Evolutionary conservation across 345 rosid species (phyloP), one percentile per base, ranked within the genome.

Genomic region (Melastoma malabathricum): DNA sequence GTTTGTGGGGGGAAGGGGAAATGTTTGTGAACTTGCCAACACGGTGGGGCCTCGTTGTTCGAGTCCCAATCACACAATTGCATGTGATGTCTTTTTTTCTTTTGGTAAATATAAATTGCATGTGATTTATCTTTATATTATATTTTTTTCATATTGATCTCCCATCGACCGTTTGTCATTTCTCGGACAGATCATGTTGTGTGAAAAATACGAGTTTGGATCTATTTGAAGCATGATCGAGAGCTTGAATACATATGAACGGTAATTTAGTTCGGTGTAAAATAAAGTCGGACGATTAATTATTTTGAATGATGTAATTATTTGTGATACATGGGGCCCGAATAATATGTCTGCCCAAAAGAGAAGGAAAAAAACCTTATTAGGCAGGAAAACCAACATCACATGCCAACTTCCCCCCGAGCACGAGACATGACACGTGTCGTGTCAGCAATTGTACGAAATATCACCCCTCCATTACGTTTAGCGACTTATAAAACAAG

Each of bases 21-120:
- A 57, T 88, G 97, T 79, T 80, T 55, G 81, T 73, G 69, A 58
- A 62, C 64, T 60, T 59, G 75, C 61, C 43, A 74, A 75, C 97
- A 81, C 60, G 60, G 89, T 74, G 65, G 97, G 81, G 80, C 87
- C 88, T 73, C 61, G 49, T 46, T 75, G 80, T 75, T 79, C 58
- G 73, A 69, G 80, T 72, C 68, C 51, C 65, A 68, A 63, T 89
- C 75, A 43, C 65, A 54, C 80, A 34, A 43, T 29, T 22, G 44
- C 89, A 81, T 78, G 89, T 84, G 92, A 73, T 74, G 63, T 22
- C 4, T 22, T 22, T n/a, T n/a, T n/a, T n/a, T n/a, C n/a, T n/a
- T n/a, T n/a, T n/a, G n/a, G n/a, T n/a, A n/a, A n/a, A n/a, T n/a
- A n/a, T n/a, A n/a, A 34, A 43, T 29, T 22, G 44, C 89, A 81